Conservation (phyloP, 2,329 filamentous ascomycete genomes). For the Dendryphion nanum region DNA sequence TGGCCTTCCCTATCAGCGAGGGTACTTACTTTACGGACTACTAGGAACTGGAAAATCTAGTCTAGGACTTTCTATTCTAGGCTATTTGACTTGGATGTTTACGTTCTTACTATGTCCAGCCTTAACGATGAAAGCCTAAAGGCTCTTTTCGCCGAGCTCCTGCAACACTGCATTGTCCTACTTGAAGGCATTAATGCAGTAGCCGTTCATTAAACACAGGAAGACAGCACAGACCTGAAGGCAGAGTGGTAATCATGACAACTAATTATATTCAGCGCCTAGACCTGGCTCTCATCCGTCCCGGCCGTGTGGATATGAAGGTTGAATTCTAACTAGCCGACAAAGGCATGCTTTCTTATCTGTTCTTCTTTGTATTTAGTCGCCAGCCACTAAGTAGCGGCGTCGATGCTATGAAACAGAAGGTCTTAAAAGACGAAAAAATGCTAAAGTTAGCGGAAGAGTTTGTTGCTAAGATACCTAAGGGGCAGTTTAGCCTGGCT, state of each 20-base stretch:
- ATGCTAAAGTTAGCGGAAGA: neutral
- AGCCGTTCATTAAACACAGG: neutral
- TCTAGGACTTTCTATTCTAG: neutral
- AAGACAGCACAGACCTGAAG: conserved; percentile 51
- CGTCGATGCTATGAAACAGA: no score
- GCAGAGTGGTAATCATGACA: conserved; percentile 71
- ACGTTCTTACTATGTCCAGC: conserved; percentile 10
- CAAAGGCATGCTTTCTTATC: conserved; percentile 8
- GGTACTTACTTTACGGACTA: conserved; percentile 13
- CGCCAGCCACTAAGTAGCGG: neutral
- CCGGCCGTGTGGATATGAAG: conserved; percentile 67
- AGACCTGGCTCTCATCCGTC: conserved; percentile 61
- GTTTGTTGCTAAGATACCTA: neutral
- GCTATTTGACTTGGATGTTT: conserved; percentile 10
- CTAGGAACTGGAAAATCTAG: conserved; percentile 7
- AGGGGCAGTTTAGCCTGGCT: neutral
- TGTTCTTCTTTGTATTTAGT: conserved; percentile 9
- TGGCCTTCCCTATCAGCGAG: conserved; percentile 13
- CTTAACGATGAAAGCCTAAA: conserved; percentile 10
- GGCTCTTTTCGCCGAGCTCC: conserved; percentile 12
- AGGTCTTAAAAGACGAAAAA: no score
- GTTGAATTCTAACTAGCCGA: conserved; percentile 51
- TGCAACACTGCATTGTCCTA: conserved; percentile 11
- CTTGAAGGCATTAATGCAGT: conserved; percentile 14
- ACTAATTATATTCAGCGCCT: conserved; percentile 66